Conservation (phyloP, 805 yeast genomes). For the Saccharomycopsis lassenensis region DNA sequence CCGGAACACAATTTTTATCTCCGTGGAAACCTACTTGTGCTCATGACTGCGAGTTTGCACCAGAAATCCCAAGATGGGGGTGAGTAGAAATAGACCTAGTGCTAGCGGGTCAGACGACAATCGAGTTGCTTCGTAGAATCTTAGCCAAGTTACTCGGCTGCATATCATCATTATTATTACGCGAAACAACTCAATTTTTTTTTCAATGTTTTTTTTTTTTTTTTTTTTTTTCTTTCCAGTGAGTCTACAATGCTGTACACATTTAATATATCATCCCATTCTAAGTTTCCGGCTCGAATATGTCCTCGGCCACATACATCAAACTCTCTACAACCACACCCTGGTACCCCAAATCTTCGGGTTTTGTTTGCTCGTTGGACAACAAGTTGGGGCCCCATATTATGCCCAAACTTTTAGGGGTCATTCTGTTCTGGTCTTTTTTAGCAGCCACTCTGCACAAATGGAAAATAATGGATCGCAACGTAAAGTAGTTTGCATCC, state of each 20-base stretch:
- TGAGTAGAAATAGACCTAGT: no score
- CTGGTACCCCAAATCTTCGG: constrained; percentile 66
- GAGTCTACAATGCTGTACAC: background rate
- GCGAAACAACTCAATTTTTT: no score
- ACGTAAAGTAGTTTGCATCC: constrained; percentile 89
- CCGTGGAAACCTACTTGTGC: no score
- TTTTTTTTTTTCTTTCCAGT: background rate
- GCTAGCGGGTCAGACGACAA: no score
- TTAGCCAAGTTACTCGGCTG: no score
- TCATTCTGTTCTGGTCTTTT: constrained; percentile 68
- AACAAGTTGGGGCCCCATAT: constrained; percentile 93
- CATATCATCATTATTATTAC: no score
- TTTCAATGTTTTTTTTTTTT: no score
- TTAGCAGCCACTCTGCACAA: constrained; percentile 59
- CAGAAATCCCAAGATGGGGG: no score
- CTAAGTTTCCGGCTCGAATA: constrained; percentile 62
- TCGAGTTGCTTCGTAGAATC: no score
- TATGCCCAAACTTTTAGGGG: constrained; percentile 65
- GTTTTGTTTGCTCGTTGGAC: constrained; percentile 53
- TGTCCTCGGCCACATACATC: constrained; percentile 72
- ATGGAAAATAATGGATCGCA: constrained; percentile 78
- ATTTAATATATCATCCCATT: no score
- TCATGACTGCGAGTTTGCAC: no score
- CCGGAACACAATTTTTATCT: no score
- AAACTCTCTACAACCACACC: constrained; percentile 76